Conservation (phyloP, 306 rosid genomes). For the Cicer pinnatifidum region DNA sequence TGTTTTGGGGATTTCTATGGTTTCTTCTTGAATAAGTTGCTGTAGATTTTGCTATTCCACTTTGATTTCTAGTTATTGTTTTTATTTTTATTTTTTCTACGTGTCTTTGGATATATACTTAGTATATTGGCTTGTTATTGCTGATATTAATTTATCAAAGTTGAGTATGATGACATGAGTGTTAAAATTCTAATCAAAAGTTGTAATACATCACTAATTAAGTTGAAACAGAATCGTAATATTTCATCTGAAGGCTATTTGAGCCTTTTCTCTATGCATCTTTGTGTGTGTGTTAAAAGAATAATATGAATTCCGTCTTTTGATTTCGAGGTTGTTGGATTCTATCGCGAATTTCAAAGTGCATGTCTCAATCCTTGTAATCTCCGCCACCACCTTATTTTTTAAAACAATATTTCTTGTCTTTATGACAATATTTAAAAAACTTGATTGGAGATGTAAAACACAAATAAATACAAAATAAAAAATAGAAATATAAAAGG, state of each 20-base stretch:
- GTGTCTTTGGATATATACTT: not conserved
- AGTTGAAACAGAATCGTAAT: not conserved
- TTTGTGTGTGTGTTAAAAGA: too few species aligned
- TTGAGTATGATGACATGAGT: not conserved
- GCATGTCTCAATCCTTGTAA: too few species aligned
- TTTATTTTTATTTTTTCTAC: not conserved
- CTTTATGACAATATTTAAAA: too few species aligned
- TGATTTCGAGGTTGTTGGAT: conserved; percentile 3
- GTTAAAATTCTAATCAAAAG: not conserved
- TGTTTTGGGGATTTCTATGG: not conserved
- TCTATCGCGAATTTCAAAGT: too few species aligned
- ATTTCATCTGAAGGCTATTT: not conserved
- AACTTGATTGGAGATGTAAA: too few species aligned
- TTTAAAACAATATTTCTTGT: not conserved
- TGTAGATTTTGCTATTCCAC: not conserved
- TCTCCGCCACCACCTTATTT: too few species aligned
- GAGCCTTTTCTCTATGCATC: too few species aligned
- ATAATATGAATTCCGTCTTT: not conserved
- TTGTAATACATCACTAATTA: not conserved
- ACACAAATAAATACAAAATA: too few species aligned
- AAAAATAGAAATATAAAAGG: too few species aligned
- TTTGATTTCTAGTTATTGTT: not conserved
- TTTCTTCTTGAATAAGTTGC: conserved; percentile 22
- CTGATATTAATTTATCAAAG: not conserved
- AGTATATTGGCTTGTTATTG: not conserved